phyloP scores from a whole-genome alignment of 805 yeast species.

The Yamadazyma scolyti region DNA sequence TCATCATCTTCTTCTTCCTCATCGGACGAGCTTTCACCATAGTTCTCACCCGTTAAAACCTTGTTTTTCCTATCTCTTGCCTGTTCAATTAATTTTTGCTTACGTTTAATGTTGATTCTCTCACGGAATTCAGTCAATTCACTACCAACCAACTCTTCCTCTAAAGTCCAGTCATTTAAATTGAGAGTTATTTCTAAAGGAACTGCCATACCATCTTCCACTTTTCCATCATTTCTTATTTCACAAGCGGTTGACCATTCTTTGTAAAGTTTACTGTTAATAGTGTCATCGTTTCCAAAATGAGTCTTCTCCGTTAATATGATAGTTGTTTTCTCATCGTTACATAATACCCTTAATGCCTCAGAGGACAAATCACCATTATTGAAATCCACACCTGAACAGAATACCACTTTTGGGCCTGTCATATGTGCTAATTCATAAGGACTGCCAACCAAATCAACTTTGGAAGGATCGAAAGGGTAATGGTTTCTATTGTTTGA shows the following conservation, averaged over 20 bases:
- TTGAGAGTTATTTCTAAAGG: conserved; percentile 44
- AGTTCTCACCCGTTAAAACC: conserved; percentile 32
- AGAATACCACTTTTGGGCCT: conserved; percentile 78
- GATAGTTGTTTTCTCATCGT: conserved; percentile 63
- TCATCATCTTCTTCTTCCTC: conserved; percentile 35
- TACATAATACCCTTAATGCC: conserved; percentile 53
- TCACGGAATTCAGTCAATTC: conserved; percentile 50
- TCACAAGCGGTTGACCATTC: conserved; percentile 50
- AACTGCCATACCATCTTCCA: conserved; percentile 62
- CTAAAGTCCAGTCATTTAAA: conserved; percentile 40
- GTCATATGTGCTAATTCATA: conserved; percentile 50
- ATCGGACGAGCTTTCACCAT: conserved; percentile 29
- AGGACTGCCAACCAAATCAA: conserved; percentile 53
- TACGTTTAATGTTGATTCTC: conserved; percentile 44
- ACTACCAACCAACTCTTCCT: conserved; percentile 46
- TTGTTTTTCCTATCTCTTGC: conserved; percentile 39
- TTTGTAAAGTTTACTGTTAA: conserved; percentile 47
- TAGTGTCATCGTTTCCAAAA: conserved; percentile 32
- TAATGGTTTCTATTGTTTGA: conserved; percentile 48
- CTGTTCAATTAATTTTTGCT: conserved; percentile 36
- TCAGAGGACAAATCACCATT: conserved; percentile 60
- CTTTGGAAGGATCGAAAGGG: conserved; percentile 73
- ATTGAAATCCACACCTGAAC: conserved; percentile 63
- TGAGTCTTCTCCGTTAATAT: conserved; percentile 68
- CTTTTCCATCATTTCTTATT: conserved; percentile 25